Conservation (phyloP, 768 basidiomycete genomes). For the Mycena belliarum region DNA sequence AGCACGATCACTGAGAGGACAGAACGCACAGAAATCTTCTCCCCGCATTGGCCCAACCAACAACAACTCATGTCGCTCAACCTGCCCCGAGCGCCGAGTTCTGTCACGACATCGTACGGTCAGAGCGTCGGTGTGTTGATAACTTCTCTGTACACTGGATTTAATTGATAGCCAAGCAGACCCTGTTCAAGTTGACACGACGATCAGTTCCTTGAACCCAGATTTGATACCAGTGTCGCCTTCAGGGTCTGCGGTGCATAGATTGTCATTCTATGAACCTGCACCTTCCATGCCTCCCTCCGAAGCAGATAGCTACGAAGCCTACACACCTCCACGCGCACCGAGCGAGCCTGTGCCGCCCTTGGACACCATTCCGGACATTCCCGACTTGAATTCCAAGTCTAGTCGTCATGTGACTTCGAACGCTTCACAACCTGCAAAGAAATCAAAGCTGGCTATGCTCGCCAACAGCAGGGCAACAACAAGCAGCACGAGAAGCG, state of each 20-base stretch:
- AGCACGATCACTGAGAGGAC: slow-evolving; percentile 71
- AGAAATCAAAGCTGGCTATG: slow-evolving; percentile 68
- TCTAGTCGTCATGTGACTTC: slow-evolving; percentile 34
- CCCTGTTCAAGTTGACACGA: slow-evolving; percentile 6
- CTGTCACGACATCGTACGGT: slow-evolving; percentile 63
- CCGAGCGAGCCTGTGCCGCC: slow-evolving; percentile 47
- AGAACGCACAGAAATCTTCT: slow-evolving; percentile 62
- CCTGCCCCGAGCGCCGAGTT: slow-evolving; percentile 40
- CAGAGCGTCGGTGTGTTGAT: slow-evolving; percentile 53
- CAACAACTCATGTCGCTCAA: slow-evolving; percentile 40
- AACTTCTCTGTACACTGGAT: background rate
- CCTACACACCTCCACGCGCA: slow-evolving; percentile 38
- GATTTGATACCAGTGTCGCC: slow-evolving; percentile 66
- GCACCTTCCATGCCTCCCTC: slow-evolving; percentile 55
- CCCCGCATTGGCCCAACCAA: slow-evolving; percentile 47
- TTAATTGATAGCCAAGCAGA: slow-evolving; percentile 8
- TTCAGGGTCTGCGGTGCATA: slow-evolving; percentile 63
- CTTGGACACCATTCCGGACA: slow-evolving; percentile 54
- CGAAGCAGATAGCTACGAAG: slow-evolving; percentile 37
- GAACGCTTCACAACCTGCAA: slow-evolving; percentile 31
- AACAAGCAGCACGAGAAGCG: slow-evolving; percentile 41
- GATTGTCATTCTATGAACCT: slow-evolving; percentile 58
- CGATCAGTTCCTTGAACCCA: slow-evolving; percentile 42
- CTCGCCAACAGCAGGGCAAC: slow-evolving; percentile 68
- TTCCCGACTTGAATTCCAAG: slow-evolving; percentile 54